A percentile compares a stretch with the other conserved stretches of the same genome.
These are phyloP conservation scores for Neurospora pannonica DNA, from an alignment of 495 filamentous ascomycete species.

Conservation along the genomic window DNA sequence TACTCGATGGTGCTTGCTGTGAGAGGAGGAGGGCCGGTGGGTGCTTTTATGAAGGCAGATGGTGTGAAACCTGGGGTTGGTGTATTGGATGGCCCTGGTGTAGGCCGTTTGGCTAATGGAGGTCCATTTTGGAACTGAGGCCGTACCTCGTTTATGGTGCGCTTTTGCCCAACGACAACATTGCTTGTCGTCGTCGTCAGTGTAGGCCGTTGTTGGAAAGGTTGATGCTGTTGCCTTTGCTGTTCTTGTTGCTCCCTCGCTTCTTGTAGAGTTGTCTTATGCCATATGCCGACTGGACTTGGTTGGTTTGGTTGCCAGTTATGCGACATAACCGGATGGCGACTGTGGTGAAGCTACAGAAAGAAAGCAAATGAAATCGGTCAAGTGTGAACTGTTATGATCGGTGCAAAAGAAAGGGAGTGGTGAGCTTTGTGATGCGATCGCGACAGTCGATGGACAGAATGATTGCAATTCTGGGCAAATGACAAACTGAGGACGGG, in stretches of 20 bases:
- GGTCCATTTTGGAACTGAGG: neutral
- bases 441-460: neutral
- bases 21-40: slow-evolving; percentile 13
- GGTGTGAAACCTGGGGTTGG: neutral
- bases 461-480: neutral
- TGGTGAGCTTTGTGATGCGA: neutral
- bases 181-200: slow-evolving; percentile 4
- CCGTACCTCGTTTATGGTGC: slow-evolving; percentile 8
- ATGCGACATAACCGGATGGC: slow-evolving; percentile 4
- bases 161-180: slow-evolving; percentile 15
- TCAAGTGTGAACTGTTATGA: neutral
- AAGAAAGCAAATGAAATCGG: neutral
- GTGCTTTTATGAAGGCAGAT: neutral
- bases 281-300: slow-evolving; percentile 13
- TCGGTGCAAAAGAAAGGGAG: neutral
- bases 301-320: slow-evolving; percentile 4
- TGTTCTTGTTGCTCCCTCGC: slow-evolving; percentile 2
- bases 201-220: neutral
- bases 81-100: neutral
- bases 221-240: slow-evolving; percentile 5
- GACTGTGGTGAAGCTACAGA: neutral
- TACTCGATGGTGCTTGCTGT: slow-evolving; percentile 26
- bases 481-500: neutral
- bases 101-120: neutral
- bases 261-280: slow-evolving; percentile 19